Evolutionary conservation across 108 stramenopile species (phyloP), one percentile per base, ranked within the genome.

Genomic region (Skeletonema tropicum): DNA sequence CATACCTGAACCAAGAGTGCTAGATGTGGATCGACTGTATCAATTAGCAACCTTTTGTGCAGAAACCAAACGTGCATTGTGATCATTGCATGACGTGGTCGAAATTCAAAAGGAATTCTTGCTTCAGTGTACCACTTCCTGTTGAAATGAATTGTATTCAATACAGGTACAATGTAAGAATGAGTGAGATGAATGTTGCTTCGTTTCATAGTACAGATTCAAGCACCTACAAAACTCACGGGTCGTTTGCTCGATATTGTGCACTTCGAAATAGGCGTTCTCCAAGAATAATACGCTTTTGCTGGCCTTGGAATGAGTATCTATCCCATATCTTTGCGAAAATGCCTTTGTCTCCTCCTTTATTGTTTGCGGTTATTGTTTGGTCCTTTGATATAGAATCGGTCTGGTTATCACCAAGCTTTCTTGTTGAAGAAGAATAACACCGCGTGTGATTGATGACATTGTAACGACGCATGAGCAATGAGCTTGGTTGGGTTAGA

Each of bases 31-130:
- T 94, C 92, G 17, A 75, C 80, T 36, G 70, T 65, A 48, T 90
- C 85, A 14, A 69, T 49, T 15, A 93, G 48, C 35, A 97, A 76
- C 21, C 94, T 89, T 49, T 87, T 88, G 75, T 97, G 96, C 5
- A 97, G 65, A 60, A 97, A 91, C 96, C 96, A 97, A 71, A 97
- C 75, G 72, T 97, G 96, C 90, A 95, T 87, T 23, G 93, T 90
- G 57, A 93, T 65, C 17, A 97, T 59, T 12, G 92, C 90, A 70
- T 97, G 96, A 21, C 86, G 92, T 60, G 89, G 83, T 30, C 92
- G 92, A 82, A 97, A 97, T 41, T 92, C 89, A 25, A 83, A 80
- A 33, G 80, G 79, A 75, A 95, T 90, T 26, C 86, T 78, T 26
- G 83, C 89, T 55, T 84, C 86, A 42, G 88, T 88, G 64, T 86